A percentile compares a stretch with the other conserved stretches of the same genome.
phyloP scores from a whole-genome alignment of 345 rosid genomes.

The Citrus glauca region DNA sequence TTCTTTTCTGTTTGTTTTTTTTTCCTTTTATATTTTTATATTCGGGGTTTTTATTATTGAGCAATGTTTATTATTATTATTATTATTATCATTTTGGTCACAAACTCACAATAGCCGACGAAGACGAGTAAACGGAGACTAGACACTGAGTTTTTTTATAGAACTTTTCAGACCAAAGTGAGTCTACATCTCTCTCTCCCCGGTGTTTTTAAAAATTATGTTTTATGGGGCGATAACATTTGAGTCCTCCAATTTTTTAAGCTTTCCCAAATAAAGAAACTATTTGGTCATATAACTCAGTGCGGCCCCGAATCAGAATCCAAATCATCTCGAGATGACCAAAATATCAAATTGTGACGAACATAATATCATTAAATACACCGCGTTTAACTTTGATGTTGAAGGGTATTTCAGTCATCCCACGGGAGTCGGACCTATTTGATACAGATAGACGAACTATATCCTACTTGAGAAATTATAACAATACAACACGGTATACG shows the following conservation, averaged over 20 bases:
- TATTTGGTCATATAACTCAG: not conserved
- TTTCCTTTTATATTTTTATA: not conserved
- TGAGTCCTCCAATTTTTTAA: not conserved
- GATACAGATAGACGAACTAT: not conserved
- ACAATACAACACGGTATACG: too few species aligned
- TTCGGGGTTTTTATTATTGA: not conserved
- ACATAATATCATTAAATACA: not conserved
- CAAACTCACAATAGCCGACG: not conserved
- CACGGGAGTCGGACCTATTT: not conserved
- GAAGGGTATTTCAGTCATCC: not conserved
- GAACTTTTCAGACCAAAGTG: not conserved
- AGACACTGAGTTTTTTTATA: not conserved
- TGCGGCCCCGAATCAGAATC: not conserved
- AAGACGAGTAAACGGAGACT: not conserved
- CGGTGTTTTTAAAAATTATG: not conserved
- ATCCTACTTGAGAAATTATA: not conserved
- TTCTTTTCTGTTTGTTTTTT: too few species aligned
- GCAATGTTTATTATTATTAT: not conserved
- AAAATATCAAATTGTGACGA: not conserved
- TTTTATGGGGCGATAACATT: not conserved
- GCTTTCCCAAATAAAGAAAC: not conserved
- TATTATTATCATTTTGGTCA: too few species aligned
- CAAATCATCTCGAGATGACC: not conserved
- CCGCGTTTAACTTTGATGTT: not conserved
- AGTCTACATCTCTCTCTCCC: not conserved